Evolutionary conservation across 2,329 filamentous ascomycete genomes (phyloP).

Genomic region (Aspergillus sp.): DNA sequence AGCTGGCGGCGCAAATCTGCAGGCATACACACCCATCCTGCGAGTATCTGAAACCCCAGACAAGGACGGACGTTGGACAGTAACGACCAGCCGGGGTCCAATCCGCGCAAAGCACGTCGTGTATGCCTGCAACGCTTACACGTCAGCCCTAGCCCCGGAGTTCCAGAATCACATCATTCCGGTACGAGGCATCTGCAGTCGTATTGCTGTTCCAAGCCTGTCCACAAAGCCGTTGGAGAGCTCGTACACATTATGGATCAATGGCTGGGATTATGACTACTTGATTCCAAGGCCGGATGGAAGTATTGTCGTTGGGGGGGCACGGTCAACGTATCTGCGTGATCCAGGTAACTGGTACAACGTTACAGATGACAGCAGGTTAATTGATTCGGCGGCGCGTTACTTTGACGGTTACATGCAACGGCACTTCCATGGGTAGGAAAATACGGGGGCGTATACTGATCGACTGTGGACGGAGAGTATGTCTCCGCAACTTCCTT

Average conservation of each 20-base stretch:
- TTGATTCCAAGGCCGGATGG: slow-evolving; percentile 54
- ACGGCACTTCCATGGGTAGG: slow-evolving; percentile 30
- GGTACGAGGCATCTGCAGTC: slow-evolving; percentile 52
- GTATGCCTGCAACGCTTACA: slow-evolving; percentile 78
- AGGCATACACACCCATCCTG: slow-evolving; percentile 46
- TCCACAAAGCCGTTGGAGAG: slow-evolving; percentile 24
- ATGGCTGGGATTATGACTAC: slow-evolving; percentile 56
- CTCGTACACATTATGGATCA: slow-evolving; percentile 58
- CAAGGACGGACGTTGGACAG: slow-evolving; percentile 44
- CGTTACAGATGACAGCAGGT: slow-evolving; percentile 41
- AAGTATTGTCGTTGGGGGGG: slow-evolving; percentile 57
- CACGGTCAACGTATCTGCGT: slow-evolving; percentile 39
- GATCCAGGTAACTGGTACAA: slow-evolving; percentile 40
- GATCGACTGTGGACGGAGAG: slow-evolving; percentile 31
- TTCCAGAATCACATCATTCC: slow-evolving; percentile 70
- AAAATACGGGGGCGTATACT: slow-evolving; percentile 24
- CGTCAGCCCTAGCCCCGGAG: slow-evolving; percentile 63
- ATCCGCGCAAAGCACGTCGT: slow-evolving; percentile 60
- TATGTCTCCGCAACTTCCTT: slow-evolving; percentile 11
- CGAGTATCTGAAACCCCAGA: slow-evolving; percentile 19
- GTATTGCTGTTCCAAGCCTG: slow-evolving; percentile 20
- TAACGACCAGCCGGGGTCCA: slow-evolving; percentile 62
- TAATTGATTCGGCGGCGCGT: slow-evolving; percentile 41
- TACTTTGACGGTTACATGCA: slow-evolving; percentile 36
- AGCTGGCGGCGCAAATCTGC: slow-evolving; percentile 43